Conservation (phyloP, 2,329 filamentous ascomycete genomes). For the Fusarium sp. region DNA sequence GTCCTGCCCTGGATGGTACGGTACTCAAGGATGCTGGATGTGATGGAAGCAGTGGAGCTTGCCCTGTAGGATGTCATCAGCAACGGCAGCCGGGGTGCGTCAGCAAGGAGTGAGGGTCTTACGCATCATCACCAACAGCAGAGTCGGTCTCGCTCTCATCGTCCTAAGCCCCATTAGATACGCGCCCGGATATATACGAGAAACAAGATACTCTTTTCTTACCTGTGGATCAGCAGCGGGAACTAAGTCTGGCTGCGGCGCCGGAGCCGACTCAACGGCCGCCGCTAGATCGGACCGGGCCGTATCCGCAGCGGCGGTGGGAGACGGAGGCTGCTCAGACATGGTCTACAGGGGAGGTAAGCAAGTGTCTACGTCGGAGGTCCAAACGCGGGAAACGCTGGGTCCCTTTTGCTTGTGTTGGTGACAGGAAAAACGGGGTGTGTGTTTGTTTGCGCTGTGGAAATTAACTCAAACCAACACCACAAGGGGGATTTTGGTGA, state of each 20-base stretch:
- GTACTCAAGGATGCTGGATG: slow-evolving; percentile 44
- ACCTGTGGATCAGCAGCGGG: slow-evolving; percentile 39
- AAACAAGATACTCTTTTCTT: neutral
- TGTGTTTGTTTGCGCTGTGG: neutral
- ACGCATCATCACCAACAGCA: slow-evolving; percentile 36
- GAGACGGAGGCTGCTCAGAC: slow-evolving; percentile 19
- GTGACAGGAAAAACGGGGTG: neutral
- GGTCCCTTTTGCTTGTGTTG: slow-evolving; percentile 1
- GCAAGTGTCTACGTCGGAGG: neutral
- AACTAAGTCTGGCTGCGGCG: slow-evolving; percentile 35
- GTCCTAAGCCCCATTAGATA: neutral
- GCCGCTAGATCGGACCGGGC: slow-evolving; percentile 32
- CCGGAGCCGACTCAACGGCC: slow-evolving; percentile 23
- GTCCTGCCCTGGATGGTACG: slow-evolving; percentile 44
- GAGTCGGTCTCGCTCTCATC: slow-evolving; percentile 34
- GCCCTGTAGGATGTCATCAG: slow-evolving; percentile 24
- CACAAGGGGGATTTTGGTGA: neutral
- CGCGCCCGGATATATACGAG: neutral
- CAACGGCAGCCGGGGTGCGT: neutral
- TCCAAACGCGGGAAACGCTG: neutral
- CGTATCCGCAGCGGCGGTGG: slow-evolving; percentile 1
- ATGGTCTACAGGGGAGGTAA: neutral
- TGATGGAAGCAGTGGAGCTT: slow-evolving; percentile 45
- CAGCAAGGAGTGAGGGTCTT: neutral
- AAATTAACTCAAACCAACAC: slow-evolving; percentile 7